These are phyloP conservation scores for Penicillium fimorum DNA, from an alignment of 495 filamentous ascomycete species.

Conservation along the genomic window DNA sequence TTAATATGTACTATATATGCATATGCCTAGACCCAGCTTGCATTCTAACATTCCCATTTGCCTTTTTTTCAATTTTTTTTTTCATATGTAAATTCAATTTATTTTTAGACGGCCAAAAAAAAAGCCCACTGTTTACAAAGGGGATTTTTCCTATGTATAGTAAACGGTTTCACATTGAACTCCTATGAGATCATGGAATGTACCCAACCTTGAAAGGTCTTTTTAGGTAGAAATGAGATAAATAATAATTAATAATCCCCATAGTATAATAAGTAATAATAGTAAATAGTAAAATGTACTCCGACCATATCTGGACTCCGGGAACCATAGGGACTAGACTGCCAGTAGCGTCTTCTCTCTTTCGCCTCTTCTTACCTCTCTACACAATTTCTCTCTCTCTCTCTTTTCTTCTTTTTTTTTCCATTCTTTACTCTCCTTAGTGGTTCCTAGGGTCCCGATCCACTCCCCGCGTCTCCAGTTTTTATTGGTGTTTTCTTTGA, in stretches of 20 bases:
- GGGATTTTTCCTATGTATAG: conserved; percentile 23
- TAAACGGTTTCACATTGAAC: conserved; percentile 25
- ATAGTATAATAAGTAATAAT: too few relatives aligned
- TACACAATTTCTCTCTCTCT: not conserved
- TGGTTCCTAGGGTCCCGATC: not conserved
- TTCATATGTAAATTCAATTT: conserved; percentile 8
- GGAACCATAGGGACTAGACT: conserved; percentile 2
- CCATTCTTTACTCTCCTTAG: conserved; percentile 1
- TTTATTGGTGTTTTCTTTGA: conserved; percentile 3
- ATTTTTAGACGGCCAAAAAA: conserved; percentile 20
- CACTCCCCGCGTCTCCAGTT: conserved; percentile 11
- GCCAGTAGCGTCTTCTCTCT: conserved; percentile 5
- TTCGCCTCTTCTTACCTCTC: not conserved
- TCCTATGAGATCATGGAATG: conserved; percentile 5
- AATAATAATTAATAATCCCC: too few relatives aligned
- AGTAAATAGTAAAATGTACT: not conserved
- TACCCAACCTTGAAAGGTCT: too few relatives aligned
- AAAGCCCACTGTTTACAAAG: not conserved
- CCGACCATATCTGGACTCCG: not conserved
- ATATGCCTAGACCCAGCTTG: not conserved
- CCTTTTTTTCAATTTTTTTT: not conserved
- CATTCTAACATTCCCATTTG: conserved; percentile 10
- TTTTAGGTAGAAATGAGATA: not conserved
- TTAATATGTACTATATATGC: not conserved
- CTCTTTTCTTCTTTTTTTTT: not conserved